Base-by-base conservation (phyloP, 2,329 filamentous ascomycete genomes). In the Fusarium sp. region DNA sequence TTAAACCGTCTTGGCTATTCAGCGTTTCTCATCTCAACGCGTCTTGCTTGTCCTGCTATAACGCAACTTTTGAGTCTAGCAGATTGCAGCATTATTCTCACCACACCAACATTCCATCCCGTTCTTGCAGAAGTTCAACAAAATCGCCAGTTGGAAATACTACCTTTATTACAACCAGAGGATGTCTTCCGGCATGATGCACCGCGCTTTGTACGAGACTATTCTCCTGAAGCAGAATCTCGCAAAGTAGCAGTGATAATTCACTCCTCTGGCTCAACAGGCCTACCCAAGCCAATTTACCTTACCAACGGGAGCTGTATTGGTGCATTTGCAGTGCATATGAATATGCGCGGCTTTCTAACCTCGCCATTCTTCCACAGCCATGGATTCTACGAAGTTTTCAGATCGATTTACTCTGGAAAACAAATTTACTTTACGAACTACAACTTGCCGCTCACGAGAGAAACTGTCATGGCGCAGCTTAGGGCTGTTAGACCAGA, bases 211-310 rank as follows among this genome's bases (percentile, higher is more conserved):
- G 44, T 60, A 2, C 38, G 71, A 24, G 54, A 73, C 1, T 72
- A 70, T 8, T 62, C 40, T 6, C 71, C 71, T 0, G 71, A 72
- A 8, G 44, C 32, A 0, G 72, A 74, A 16, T 64, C 65, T 3
- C 54, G 70, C 2, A 74, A 73, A 6, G 51, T 70, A 0, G 73
- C 72, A 0, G 70, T 74, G 0, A 74, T 74, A 1, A 72, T 82
- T 8, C 80, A 82, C 53, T 81, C 80, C 15, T 73, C 73, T 27
- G 88, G 89, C 10, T 88, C 86, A 0, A 90, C 89, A 0, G 88
- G 89, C 0, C 80, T 90, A 0, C 89, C 89, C 0, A 91, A 91
- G 66, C 88, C 89, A 0, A 90, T 91, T 47, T 88, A 83, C 62
- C 85, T 88, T 51, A 87, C 84, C 1, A 87, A 91, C 56, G 75